A percentile compares a stretch with the other conserved stretches of the same genome.
These are phyloP conservation scores for Podospora tetraspora DNA, from an alignment of 495 filamentous ascomycete genomes.

Conservation along the genomic window DNA sequence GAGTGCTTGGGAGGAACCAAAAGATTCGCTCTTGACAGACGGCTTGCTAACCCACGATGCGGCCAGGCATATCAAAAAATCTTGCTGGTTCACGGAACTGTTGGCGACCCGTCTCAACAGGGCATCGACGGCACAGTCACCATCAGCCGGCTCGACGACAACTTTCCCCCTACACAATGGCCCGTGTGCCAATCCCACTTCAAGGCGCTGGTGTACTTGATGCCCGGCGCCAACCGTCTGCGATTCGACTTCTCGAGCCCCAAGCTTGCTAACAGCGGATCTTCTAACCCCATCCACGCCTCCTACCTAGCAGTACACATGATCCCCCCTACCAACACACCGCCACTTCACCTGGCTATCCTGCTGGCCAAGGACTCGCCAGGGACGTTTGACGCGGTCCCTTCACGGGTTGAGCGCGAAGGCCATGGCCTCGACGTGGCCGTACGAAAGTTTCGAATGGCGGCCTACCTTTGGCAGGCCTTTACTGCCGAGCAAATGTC, in stretches of 20 bases:
- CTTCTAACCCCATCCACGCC: conserved; percentile 65
- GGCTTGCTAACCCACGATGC: conserved; percentile 2
- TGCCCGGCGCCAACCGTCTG: conserved; percentile 77
- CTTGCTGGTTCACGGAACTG: conserved; percentile 70
- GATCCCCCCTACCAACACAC: conserved; percentile 66
- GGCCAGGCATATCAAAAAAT: conserved; percentile 82
- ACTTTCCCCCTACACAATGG: conserved; percentile 73
- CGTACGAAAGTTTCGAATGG: conserved; percentile 80
- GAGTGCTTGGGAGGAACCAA: conserved; percentile 23
- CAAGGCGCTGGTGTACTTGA: conserved; percentile 82
- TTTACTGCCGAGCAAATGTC: conserved; percentile 95
- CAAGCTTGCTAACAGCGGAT: conserved; percentile 65
- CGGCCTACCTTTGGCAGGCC: conserved; percentile 91
- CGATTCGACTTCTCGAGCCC: conserved; percentile 82
- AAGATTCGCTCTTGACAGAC: not conserved
- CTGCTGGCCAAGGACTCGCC: conserved; percentile 83
- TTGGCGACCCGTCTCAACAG: conserved; percentile 65
- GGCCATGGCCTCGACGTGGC: conserved; percentile 75
- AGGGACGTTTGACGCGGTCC: conserved; percentile 75
- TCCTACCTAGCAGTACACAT: conserved; percentile 78
- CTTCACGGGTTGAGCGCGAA: conserved; percentile 67
- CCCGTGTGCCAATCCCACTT: conserved; percentile 83
- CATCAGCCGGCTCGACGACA: conserved; percentile 76
- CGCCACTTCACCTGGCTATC: conserved; percentile 80
- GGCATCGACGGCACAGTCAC: conserved; percentile 74